phyloP scores from a whole-genome alignment of 1,284 basidiomycete genomes.

The Apiotrichum domesticum region DNA sequence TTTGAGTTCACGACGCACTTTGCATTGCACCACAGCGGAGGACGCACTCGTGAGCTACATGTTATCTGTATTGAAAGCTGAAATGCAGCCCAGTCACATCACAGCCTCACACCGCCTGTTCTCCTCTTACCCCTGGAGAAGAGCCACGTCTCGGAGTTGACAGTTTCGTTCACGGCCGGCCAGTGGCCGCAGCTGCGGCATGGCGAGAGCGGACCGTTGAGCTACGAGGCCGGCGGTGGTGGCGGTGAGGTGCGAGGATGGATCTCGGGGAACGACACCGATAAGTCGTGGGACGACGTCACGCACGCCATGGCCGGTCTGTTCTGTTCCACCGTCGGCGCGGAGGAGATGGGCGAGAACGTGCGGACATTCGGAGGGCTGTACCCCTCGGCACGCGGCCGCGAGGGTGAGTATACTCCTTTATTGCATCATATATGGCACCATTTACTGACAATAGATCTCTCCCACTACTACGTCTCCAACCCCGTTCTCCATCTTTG shows the following conservation, averaged over 20 bases:
- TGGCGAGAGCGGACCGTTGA: conserved; percentile 58
- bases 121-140: conserved; percentile 79
- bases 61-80: neutral
- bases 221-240: conserved; percentile 63
- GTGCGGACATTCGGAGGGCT: conserved; percentile 45
- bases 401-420: conserved; percentile 3
- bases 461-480: conserved; percentile 47
- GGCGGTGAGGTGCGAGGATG: conserved; percentile 88
- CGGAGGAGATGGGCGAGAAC: conserved; percentile 58
- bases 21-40: conserved; percentile 6
- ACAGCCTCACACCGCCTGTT: conserved; percentile 74
- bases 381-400: conserved; percentile 52
- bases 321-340: conserved; percentile 72
- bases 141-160: conserved; percentile 76
- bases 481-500: conserved; percentile 79
- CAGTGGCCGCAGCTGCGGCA: conserved; percentile 85
- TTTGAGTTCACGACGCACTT: conserved; percentile 75
- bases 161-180: conserved; percentile 80
- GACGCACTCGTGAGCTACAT: neutral
- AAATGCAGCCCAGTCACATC: conserved; percentile 61
- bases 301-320: conserved; percentile 84
- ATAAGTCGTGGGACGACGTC: conserved; percentile 73
- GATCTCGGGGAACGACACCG: conserved; percentile 50
- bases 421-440: too few species aligned
- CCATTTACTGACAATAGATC: conserved; percentile 12